Percentiles rank a stretch among this genome's conserved stretches.
Evolutionary conservation across 1,139 yeast genomes (phyloP).

Genomic region (Spathaspora jeffriesii): DNA sequence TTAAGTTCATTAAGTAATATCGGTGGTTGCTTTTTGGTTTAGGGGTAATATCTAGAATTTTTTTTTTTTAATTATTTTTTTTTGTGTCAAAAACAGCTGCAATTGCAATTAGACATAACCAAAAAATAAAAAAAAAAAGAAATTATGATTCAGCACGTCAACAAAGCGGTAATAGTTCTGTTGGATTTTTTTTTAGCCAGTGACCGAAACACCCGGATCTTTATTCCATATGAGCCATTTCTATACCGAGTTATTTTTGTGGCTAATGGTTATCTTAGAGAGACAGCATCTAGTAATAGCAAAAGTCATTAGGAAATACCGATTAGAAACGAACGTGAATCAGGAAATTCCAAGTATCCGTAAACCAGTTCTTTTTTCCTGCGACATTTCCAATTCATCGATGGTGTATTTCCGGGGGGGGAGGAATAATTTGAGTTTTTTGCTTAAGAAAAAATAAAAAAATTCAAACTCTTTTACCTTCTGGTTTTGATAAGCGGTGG

Average conservation of each 20-base stretch:
- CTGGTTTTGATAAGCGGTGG: background rate
- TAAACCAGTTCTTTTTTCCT: background rate
- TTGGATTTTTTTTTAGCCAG: background rate
- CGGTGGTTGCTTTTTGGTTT: background rate
- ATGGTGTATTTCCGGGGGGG: constrained; percentile 2
- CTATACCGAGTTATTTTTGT: background rate
- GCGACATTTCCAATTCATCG: background rate
- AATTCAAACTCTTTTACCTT: background rate
- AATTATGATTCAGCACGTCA: background rate
- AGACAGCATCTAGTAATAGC: background rate
- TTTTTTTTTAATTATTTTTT: background rate
- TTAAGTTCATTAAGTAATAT: background rate
- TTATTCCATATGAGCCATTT: constrained; percentile 1
- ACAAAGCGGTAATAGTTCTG: background rate
- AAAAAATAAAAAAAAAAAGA: background rate
- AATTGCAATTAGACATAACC: constrained; percentile 1
- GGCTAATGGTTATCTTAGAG: background rate
- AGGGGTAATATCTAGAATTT: background rate
- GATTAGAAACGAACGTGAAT: background rate
- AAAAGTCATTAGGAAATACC: background rate
- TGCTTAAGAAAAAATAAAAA: background rate
- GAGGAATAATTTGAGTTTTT: background rate
- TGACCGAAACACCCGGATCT: constrained; percentile 2
- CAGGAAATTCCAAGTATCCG: background rate
- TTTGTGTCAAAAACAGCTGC: constrained; percentile 1